These are phyloP conservation scores for Mycena albidolilacea DNA, from an alignment of 768 basidiomycete genomes.

Conservation along the genomic window DNA sequence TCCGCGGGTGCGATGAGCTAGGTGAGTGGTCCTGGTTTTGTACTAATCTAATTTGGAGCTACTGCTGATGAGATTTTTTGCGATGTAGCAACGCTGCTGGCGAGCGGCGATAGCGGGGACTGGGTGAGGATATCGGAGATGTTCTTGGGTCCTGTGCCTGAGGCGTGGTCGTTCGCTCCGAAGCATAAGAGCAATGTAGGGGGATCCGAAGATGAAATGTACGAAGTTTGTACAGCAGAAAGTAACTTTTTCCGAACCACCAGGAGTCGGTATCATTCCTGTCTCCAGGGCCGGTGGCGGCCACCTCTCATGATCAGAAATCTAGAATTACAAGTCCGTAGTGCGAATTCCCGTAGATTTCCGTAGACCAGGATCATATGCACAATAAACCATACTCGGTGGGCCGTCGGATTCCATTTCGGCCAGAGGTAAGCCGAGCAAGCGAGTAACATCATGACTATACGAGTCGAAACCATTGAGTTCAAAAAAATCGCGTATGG, in stretches of 20 bases:
- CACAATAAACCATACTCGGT: too few species aligned
- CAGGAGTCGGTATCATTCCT: too few species aligned
- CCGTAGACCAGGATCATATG: too few species aligned
- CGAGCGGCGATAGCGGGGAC: slow-evolving; percentile 83
- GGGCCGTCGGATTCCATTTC: too few species aligned
- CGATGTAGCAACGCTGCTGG: slow-evolving; percentile 83
- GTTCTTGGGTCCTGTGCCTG: slow-evolving; percentile 92
- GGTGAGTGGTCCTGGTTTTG: slow-evolving; percentile 61
- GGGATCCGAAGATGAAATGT: slow-evolving; percentile 39
- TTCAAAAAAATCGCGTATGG: slow-evolving; percentile 6
- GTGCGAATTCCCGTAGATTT: too few species aligned
- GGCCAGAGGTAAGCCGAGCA: too few species aligned
- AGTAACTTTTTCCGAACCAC: too few species aligned
- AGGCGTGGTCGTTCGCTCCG: slow-evolving; percentile 87
- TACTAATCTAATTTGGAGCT: neutral
- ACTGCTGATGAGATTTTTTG: neutral
- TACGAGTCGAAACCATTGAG: slow-evolving; percentile 11
- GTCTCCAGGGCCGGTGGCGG: too few species aligned
- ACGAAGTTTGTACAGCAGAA: too few species aligned
- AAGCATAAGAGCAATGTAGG: slow-evolving; percentile 97
- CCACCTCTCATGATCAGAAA: too few species aligned
- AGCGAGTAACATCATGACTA: neutral
- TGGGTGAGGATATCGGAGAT: slow-evolving; percentile 97
- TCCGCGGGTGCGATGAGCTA: slow-evolving; percentile 89
- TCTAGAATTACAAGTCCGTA: too few species aligned